phyloP scores from a whole-genome alignment of 78 protist genomes.

The Dictyostelium brefeldianum region DNA sequence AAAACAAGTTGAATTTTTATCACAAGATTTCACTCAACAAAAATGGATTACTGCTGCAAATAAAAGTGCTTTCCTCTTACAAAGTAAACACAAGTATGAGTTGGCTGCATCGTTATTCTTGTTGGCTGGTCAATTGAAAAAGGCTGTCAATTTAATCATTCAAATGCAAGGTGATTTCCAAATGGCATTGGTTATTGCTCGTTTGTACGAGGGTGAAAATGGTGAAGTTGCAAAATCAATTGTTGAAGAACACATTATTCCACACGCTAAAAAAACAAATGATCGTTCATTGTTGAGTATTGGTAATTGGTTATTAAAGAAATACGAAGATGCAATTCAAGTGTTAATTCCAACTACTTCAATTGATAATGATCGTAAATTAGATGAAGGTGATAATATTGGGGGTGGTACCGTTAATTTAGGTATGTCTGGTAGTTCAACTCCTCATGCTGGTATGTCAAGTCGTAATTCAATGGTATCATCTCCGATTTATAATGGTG shows the following conservation, averaged over 20 bases:
- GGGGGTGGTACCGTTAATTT: neutral
- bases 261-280: conserved; percentile 66
- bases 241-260: conserved; percentile 70
- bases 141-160: conserved; percentile 59
- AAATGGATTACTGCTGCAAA: conserved; percentile 63
- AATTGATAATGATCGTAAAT: neutral
- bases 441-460: neutral
- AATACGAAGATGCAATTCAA: conserved; percentile 60
- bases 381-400: conserved; percentile 20
- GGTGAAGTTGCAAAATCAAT: conserved; percentile 48
- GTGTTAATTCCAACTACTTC: conserved; percentile 25
- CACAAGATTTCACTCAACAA: conserved; percentile 60
- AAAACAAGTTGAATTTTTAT: conserved; percentile 70
- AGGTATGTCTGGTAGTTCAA: conserved; percentile 3
- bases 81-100: conserved; percentile 52
- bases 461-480: neutral
- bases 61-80: conserved; percentile 66
- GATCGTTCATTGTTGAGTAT: conserved; percentile 34
- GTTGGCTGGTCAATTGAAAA: conserved; percentile 59
- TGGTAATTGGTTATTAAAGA: conserved; percentile 46
- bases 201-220: conserved; percentile 76
- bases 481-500: neutral
- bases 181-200: conserved; percentile 43
- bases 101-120: conserved; percentile 78
- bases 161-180: conserved; percentile 67